Base-by-base conservation (phyloP, 495 filamentous ascomycete genomes). In the Aspergillus heteromorphus region DNA sequence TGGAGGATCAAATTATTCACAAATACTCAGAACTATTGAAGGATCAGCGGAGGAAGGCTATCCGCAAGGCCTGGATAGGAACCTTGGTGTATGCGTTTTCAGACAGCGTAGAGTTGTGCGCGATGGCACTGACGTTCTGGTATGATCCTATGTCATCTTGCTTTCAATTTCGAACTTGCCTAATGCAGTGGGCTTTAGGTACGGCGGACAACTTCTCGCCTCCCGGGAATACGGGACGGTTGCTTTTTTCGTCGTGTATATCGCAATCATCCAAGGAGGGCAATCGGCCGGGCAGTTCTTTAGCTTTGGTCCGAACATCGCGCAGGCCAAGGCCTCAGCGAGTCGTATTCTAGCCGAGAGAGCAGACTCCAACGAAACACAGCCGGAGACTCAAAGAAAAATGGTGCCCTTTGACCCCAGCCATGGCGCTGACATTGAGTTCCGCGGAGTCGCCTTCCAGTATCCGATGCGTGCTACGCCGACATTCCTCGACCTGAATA, bases 191-290 rank as follows among this genome's bases (percentile, higher is more conserved):
- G 11, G 2, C 0, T 14, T 6, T 40, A 65, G 63, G 77, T 82
- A 79, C 36, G 81, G 82, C 2, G 77, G 76, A 5, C 73, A 72
- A n/a, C 71, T 86, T 10, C 64, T 86, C 13, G 72, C 78, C 0
- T 68, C 65, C 4, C 63, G 65, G 7, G 77, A 84, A 50, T 83
- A 83, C 57, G 61, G 67, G 1, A 61, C 74, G 6, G 61, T 61
- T 3, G 49, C 77, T 17, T 86, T 87, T 60, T 84, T 83, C 54
- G 71, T 83, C 7, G 68, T 83, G 2, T 86, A 83, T 48, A 79
- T 83, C 52, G 77, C 71, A 0, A 74, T 87, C 31, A 73, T 89
- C 11, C 78, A 81, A 49, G 78, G 74, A 0, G 80, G 75, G 1
- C 80, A 85, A 53, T 61, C 70, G 1, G 77, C 81, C 0, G 77